Base-by-base conservation (phyloP, 208 protist genomes). In the Leishmania amazonensis region DNA sequence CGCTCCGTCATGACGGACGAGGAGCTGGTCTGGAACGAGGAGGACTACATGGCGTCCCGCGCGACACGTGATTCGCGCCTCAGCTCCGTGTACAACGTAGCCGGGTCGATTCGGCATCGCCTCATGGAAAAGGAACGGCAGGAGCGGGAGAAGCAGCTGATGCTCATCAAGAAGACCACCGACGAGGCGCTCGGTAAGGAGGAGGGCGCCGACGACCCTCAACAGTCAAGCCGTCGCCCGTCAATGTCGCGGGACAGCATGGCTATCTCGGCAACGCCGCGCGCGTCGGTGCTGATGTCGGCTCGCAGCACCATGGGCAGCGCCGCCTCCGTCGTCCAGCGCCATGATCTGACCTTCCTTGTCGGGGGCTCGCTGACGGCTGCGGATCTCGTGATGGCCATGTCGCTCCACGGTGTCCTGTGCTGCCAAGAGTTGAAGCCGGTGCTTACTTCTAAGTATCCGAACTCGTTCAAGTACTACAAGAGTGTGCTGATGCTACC, bases 301-400 rank as follows among this genome's bases (percentile, higher is more conserved):
- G 79, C 83, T 24, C 81, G 81, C 11, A 78, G 83, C 45, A 45
- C 76, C 42, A 31, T 83, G 31, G 58, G 64, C 42, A 67, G 83
- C 35, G n/a, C 13, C 24, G 73, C 40, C 54, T 67, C 76, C 47
- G 35, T 35, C 51, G 58, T 82, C 24, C 79, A 88, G 79, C 79
- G 90, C 75, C 70, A 91, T 74, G 81, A 88, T 80, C 83, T 91
- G 8, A 38, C 86, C 45, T 96, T 96, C 81, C 83, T 96, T 28
- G 92, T 96, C 1, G 89, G 90, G 0, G 88, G 94, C 77, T 94
- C 90, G 7, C 88, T 96, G 79, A 96, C 92, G 11, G 92, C 92
- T 3, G 90, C 91, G 9, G 90, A 95, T 68, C 80, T 96, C 13
- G 81, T 91, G 31, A 54, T 96, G 42, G 83, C 83, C 45, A 77